Evolutionary conservation across 192 early-diverging fungal species (phyloP).

Genomic region (Linnemannia schmuckeri): DNA sequence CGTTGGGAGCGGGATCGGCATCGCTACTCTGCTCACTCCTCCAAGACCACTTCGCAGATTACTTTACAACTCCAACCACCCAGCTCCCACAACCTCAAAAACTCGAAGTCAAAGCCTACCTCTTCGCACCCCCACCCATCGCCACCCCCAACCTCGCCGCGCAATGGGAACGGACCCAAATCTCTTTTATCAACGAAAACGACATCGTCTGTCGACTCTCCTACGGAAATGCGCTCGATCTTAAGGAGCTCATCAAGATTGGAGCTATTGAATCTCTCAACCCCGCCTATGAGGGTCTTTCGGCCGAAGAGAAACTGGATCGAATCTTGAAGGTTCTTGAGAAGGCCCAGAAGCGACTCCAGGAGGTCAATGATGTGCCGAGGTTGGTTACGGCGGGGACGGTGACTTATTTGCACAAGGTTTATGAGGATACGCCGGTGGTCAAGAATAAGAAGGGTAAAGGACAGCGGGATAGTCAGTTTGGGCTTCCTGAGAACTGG

Average conservation of each 20-base stretch:
- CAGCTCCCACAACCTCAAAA: slow-evolving; percentile 7
- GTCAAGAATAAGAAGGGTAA: slow-evolving; percentile 33
- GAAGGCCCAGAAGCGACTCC: slow-evolving; percentile 38
- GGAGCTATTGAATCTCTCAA: slow-evolving; percentile 53
- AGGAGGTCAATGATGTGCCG: slow-evolving; percentile 39
- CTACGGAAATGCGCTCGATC: slow-evolving; percentile 58
- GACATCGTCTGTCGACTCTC: slow-evolving; percentile 55
- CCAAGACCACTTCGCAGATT: slow-evolving; percentile 49
- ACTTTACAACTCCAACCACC: slow-evolving; percentile 7
- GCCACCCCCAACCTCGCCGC: slow-evolving; percentile 52
- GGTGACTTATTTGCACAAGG: slow-evolving; percentile 55
- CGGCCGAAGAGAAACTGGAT: slow-evolving; percentile 35
- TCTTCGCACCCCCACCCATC: slow-evolving; percentile 56
- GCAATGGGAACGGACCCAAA: slow-evolving; percentile 48
- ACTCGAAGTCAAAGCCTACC: slow-evolving; percentile 50
- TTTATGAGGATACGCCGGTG: slow-evolving; percentile 47
- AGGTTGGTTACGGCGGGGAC: slow-evolving; percentile 51
- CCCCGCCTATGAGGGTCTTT: slow-evolving; percentile 37
- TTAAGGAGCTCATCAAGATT: slow-evolving; percentile 62
- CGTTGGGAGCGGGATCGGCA: slow-evolving; percentile 53
- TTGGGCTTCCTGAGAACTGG: slow-evolving; percentile 34
- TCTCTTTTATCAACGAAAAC: slow-evolving; percentile 58
- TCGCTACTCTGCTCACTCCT: slow-evolving; percentile 50
- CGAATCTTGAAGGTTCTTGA: slow-evolving; percentile 39
- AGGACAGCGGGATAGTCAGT: slow-evolving; percentile 16